A percentile compares a stretch with the other conserved stretches of the same genome.
Evolutionary conservation across 257 asterid species (phyloP).

Genomic region (Osmanthus fragrans): DNA sequence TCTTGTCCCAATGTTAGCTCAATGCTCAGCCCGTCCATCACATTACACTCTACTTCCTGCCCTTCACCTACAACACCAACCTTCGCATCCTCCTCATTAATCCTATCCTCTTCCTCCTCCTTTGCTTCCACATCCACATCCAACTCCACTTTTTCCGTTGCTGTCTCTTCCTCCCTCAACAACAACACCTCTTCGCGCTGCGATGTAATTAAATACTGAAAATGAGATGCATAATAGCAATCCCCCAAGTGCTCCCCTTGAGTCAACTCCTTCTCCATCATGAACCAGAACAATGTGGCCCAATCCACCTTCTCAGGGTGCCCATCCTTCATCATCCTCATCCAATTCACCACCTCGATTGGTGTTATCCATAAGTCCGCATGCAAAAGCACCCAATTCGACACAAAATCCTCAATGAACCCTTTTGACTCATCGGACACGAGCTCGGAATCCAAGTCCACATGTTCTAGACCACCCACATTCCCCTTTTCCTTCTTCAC

Average conservation of each 20-base stretch:
- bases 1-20: conserved; percentile 82
- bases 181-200: conserved; percentile 47
- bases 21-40: conserved; percentile 50
- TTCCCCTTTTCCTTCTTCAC: conserved; percentile 53
- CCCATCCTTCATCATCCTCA: conserved; percentile 61
- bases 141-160: conserved; percentile 26
- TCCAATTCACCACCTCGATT: conserved; percentile 59
- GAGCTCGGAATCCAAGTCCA: conserved; percentile 49
- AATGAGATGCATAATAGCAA: conserved; percentile 82
- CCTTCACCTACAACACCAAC: conserved; percentile 13
- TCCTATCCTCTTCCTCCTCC: conserved; percentile 20
- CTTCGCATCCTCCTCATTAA: conserved; percentile 9
- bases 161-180: conserved; percentile 27
- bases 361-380: conserved; percentile 85
- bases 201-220: conserved; percentile 69
- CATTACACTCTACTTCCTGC: conserved; percentile 20
- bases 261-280: conserved; percentile 86
- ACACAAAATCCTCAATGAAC: conserved; percentile 51
- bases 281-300: conserved; percentile 79
- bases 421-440: conserved; percentile 52
- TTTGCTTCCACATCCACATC: conserved; percentile 31
- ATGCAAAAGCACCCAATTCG: conserved; percentile 75
- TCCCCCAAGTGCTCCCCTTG: conserved; percentile 59
- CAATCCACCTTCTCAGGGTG: conserved; percentile 91
- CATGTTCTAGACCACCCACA: conserved; percentile 39